phyloP scores from a whole-genome alignment of 2,329 filamentous ascomycete species.

The Akanthomyces uredinophilus region DNA sequence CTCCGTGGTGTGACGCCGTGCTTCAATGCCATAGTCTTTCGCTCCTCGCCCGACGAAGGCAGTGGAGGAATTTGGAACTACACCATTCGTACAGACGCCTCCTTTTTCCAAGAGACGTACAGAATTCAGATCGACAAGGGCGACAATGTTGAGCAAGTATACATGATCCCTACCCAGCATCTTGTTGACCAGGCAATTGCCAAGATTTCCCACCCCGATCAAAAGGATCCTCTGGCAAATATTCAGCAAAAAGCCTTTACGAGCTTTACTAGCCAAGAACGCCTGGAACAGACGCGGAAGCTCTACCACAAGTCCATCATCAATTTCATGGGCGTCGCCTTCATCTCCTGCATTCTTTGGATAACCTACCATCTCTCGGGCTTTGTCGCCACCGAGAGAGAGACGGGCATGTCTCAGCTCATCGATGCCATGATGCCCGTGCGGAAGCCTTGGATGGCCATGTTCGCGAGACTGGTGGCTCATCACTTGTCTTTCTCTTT shows the following conservation, averaged over 20 bases:
- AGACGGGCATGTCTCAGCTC: constrained; percentile 80
- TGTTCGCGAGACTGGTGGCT: constrained; percentile 70
- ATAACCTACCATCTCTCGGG: constrained; percentile 84
- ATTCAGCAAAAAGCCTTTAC: constrained; percentile 71
- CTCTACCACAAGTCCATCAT: constrained; percentile 68
- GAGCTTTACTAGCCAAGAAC: constrained; percentile 61
- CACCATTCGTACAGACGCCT: constrained; percentile 70
- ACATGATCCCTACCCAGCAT: constrained; percentile 72
- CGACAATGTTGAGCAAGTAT: constrained; percentile 72
- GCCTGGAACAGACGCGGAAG: constrained; percentile 58
- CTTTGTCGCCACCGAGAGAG: constrained; percentile 77
- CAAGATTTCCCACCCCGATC: constrained; percentile 39
- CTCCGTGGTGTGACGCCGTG: constrained; percentile 65
- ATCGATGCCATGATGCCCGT: constrained; percentile 91
- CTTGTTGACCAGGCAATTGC: constrained; percentile 72
- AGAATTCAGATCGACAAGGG: constrained; percentile 59
- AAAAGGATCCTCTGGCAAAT: constrained; percentile 31
- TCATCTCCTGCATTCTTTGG: constrained; percentile 74
- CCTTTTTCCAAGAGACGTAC: constrained; percentile 50
- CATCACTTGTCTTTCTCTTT: constrained; percentile 76
- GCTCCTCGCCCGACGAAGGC: constrained; percentile 70
- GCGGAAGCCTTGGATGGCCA: constrained; percentile 66
- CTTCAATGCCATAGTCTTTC: constrained; percentile 69
- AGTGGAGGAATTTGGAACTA: constrained; percentile 73
- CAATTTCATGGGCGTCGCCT: constrained; percentile 70